phyloP scores from a whole-genome alignment of 331 rosid species.

The Spiraea crenata region DNA sequence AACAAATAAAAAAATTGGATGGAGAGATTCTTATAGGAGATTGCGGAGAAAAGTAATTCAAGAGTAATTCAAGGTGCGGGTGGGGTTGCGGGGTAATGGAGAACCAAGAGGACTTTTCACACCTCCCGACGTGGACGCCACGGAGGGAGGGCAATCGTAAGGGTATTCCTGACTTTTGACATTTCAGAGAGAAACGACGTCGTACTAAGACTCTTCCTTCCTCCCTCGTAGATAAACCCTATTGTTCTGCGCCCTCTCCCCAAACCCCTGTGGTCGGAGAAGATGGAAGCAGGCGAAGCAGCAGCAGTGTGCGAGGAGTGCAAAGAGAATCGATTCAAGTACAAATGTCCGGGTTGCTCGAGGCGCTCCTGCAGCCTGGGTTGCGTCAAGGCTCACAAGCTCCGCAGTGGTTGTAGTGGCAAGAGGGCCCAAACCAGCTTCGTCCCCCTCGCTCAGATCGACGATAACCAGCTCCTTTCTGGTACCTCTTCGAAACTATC shows the following conservation, averaged over 20 bases:
- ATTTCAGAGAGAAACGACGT: too few relatives aligned
- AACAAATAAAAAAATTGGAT: too few relatives aligned
- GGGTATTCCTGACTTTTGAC: too few relatives aligned
- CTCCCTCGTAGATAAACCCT: too few relatives aligned
- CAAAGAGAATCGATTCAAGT: conserved; percentile 56
- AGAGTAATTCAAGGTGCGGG: too few relatives aligned
- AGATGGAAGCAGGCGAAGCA: conserved; percentile 29
- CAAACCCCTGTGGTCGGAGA: background rate
- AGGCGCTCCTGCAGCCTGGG: conserved; percentile 71
- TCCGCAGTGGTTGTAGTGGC: conserved; percentile 67
- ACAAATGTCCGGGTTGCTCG: conserved; percentile 87
- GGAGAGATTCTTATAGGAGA: background rate
- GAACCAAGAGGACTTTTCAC: too few relatives aligned
- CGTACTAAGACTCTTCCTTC: too few relatives aligned
- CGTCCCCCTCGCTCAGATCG: conserved; percentile 74
- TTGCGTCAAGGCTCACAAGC: conserved; percentile 86
- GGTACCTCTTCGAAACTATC: conserved; percentile 33
- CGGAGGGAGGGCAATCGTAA: too few relatives aligned
- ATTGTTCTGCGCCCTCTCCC: too few relatives aligned
- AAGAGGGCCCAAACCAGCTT: conserved; percentile 62
- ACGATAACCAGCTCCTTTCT: conserved; percentile 60
- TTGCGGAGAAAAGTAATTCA: too few relatives aligned
- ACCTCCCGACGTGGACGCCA: too few relatives aligned
- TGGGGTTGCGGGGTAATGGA: too few relatives aligned
- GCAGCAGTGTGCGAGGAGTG: conserved; percentile 59